Evolutionary conservation across 441 rosid genomes (phyloP).

Genomic region (Melianthus villosus): DNA sequence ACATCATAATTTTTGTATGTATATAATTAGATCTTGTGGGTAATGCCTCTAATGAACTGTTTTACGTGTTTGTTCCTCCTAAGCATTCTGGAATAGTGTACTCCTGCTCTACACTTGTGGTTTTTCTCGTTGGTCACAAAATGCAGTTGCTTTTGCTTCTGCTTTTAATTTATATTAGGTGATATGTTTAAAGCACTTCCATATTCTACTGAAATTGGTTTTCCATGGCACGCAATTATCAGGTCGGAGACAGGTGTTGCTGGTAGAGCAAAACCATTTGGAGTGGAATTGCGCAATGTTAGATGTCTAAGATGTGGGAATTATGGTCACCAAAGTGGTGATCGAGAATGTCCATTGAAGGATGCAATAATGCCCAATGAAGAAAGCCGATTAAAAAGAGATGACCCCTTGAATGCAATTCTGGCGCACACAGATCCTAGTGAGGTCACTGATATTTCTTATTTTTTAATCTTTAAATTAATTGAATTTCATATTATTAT

Average conservation of each 20-base stretch:
- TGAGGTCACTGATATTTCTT: constrained; percentile 36
- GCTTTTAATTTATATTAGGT: too few relatives aligned
- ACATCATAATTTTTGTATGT: too few relatives aligned
- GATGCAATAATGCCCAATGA: constrained; percentile 91
- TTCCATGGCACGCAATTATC: constrained; percentile 10
- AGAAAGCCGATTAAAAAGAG: constrained; percentile 70
- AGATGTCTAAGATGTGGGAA: constrained; percentile 80
- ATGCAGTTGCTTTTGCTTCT: too few relatives aligned
- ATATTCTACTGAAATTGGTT: too few relatives aligned
- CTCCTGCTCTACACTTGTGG: too few relatives aligned
- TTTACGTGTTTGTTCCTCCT: too few relatives aligned
- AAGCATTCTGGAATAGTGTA: too few relatives aligned
- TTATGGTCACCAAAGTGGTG: constrained; percentile 87
- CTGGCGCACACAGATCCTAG: constrained; percentile 53
- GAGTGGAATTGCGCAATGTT: constrained; percentile 69
- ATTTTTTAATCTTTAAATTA: not conserved
- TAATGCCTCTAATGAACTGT: too few relatives aligned
- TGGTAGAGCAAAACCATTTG: constrained; percentile 79
- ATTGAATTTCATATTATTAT: not conserved
- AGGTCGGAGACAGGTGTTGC: constrained; percentile 74
- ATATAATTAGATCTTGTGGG: too few relatives aligned
- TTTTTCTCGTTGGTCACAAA: too few relatives aligned
- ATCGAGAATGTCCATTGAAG: constrained; percentile 85
- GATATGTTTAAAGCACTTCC: too few relatives aligned
- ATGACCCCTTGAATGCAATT: constrained; percentile 80